Evolutionary conservation across 495 filamentous ascomycete genomes (phyloP).

Genomic region (Penicillium samsonianum): DNA sequence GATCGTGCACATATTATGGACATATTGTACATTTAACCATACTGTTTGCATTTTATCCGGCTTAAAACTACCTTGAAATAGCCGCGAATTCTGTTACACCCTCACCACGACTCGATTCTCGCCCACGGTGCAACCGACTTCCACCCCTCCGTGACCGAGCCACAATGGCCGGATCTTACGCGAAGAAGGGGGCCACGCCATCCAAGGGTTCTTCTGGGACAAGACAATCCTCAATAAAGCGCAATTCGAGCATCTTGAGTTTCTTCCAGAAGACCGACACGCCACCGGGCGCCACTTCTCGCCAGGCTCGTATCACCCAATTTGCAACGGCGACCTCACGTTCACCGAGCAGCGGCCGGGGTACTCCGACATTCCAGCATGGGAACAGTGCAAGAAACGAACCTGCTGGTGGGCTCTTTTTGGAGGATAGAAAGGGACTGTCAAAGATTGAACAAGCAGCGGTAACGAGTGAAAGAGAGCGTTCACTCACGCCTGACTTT

Average conservation of each 20-base stretch:
- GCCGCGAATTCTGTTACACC: not conserved
- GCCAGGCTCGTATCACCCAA: slow-evolving; percentile 44
- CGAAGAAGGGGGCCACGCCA: slow-evolving; percentile 35
- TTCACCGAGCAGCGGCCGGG: slow-evolving; percentile 26
- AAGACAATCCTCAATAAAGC: slow-evolving; percentile 34
- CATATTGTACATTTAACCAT: slow-evolving; percentile 8
- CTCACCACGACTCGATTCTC: not conserved
- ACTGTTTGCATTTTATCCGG: not conserved
- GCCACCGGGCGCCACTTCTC: slow-evolving; percentile 37
- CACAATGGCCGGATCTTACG: slow-evolving; percentile 27
- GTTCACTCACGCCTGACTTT: slow-evolving; percentile 39
- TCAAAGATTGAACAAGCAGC: slow-evolving; percentile 12
- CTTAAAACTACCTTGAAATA: not conserved
- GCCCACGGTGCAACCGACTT: not conserved
- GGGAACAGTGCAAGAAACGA: slow-evolving; percentile 17
- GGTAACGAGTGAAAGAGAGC: slow-evolving; percentile 12
- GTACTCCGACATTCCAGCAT: slow-evolving; percentile 23
- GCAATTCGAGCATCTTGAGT: slow-evolving; percentile 74
- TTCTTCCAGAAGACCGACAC: slow-evolving; percentile 78
- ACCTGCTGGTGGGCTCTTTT: slow-evolving; percentile 40
- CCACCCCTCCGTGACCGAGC: not conserved
- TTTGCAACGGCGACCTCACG: slow-evolving; percentile 33
- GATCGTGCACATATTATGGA: slow-evolving; percentile 3
- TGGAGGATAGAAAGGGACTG: slow-evolving; percentile 43
- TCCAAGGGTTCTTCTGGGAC: slow-evolving; percentile 18